Base-by-base conservation (phyloP, 176 grass and related monocot species). In the Bonia amplexicaulis region DNA sequence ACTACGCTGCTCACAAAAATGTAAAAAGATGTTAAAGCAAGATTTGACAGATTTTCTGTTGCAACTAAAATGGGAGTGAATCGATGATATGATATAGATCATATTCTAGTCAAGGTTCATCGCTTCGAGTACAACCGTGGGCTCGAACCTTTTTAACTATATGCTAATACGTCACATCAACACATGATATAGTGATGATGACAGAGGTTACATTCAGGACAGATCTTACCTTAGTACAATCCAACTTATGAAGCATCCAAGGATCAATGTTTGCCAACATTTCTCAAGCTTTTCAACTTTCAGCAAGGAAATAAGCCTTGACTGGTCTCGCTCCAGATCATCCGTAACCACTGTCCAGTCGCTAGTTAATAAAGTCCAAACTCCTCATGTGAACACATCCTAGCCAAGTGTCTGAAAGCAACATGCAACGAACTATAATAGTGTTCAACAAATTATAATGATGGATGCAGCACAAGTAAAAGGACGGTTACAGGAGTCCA, bases 371-470 rank as follows among this genome's bases (percentile, higher is more conserved):
- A 22, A 84, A 66, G 59, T 84, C 52, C 25, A 71, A 64, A 64
- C 17, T 75, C 59, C 9, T 35, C 81, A 65, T 46, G 52, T 46
- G 74, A 73, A 79, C 3, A 39, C 58, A 37, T 64, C 7, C 35
- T 33, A 78, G 16, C 4, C 25, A 57, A 67, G 58, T 79, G 61
- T 79, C 68, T 40, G 74, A 84, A 64, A 79, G 45, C n/a, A 84
- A 78, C 58, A 44, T 41, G 66, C 74, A 88, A 79, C 37, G n/a
- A 78, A 79, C 59, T 63, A 23, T 67, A 83, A 64, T 54, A 76
- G 78, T 42, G 29, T 4, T 77, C 23, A 52, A 71, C 40, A 61
- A 69, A 80, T 16, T 76, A 63, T 23, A 42, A 69, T 31, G 22
- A 33, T 39, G 66, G 16, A 46, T 45, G 45, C 57, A 80, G 1